A percentile compares a stretch with the other conserved stretches of the same genome.
phyloP scores from a whole-genome alignment of 371 early-diverging fungal species.

The Entomophthora muscae region DNA sequence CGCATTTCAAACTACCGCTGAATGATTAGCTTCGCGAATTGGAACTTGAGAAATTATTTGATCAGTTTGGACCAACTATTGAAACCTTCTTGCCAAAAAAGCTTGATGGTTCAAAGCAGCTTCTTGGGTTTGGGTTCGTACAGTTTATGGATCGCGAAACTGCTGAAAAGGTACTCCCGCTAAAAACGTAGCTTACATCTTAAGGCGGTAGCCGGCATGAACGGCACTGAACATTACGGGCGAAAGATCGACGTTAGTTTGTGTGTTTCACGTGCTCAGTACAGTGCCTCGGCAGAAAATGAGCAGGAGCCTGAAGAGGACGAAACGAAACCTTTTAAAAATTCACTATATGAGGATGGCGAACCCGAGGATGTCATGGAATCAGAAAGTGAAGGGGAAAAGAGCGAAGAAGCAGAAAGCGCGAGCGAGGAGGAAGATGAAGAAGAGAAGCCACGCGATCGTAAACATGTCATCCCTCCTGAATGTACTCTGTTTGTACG shows the following conservation, averaged over 20 bases:
- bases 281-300: constrained; percentile 17
- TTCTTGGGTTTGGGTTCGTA: constrained; percentile 78
- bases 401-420: constrained; percentile 15
- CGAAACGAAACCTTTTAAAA: constrained; percentile 16
- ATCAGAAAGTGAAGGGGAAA: constrained; percentile 21
- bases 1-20: background rate
- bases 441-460: constrained; percentile 18
- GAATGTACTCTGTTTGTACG: constrained; percentile 80
- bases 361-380: constrained; percentile 15
- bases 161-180: constrained; percentile 27
- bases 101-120: constrained; percentile 40
- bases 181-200: background rate
- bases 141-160: constrained; percentile 47
- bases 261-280: constrained; percentile 60
- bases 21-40: constrained; percentile 27
- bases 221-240: constrained; percentile 47
- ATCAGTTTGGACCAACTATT: constrained; percentile 36
- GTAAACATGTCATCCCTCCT: constrained; percentile 13
- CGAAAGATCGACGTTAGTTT: constrained; percentile 71
- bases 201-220: constrained; percentile 53
- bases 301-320: constrained; percentile 16
- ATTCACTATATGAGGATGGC: constrained; percentile 10
- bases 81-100: constrained; percentile 57
- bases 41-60: constrained; percentile 34
- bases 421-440: constrained; percentile 19